A percentile compares a stretch with the other conserved stretches of the same genome.
These are phyloP conservation scores for Hirsutella thompsonii DNA, from an alignment of 2,329 filamentous ascomycete species.

Conservation along the genomic window DNA sequence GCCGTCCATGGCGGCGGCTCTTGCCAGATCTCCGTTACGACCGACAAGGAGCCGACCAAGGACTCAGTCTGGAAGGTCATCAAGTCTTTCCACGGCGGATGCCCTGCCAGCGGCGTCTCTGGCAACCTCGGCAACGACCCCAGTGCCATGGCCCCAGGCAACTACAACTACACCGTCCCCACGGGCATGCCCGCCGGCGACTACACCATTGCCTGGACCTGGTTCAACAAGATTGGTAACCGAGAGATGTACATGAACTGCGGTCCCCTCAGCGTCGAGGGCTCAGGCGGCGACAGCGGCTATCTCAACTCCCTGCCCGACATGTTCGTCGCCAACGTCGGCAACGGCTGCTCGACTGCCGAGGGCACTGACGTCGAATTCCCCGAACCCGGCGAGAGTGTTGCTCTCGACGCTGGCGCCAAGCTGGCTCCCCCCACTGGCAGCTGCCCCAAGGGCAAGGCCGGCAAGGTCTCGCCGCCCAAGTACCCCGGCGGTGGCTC, in stretches of 20 bases:
- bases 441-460: constrained; percentile 11
- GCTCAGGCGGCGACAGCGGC: constrained; percentile 30
- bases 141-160: constrained; percentile 30
- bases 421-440: background rate
- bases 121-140: constrained; percentile 47
- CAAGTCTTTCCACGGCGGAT: constrained; percentile 76
- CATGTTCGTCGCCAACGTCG: constrained; percentile 57
- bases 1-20: constrained; percentile 85
- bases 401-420: constrained; percentile 31
- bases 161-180: constrained; percentile 62
- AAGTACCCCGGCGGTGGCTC: background rate
- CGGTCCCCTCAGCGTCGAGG: constrained; percentile 56
- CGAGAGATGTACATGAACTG: constrained; percentile 99
- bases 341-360: constrained; percentile 37
- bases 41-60: constrained; percentile 55
- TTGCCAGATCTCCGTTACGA: constrained; percentile 80
- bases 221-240: constrained; percentile 89
- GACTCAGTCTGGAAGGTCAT: constrained; percentile 76
- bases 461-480: constrained; percentile 1
- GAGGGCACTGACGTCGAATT: constrained; percentile 42
- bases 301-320: constrained; percentile 53
- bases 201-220: constrained; percentile 80
- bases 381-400: constrained; percentile 45
- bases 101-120: constrained; percentile 45
- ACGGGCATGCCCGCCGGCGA: constrained; percentile 58